Evolutionary conservation across 2,329 filamentous ascomycete species (phyloP).

Genomic region (Hypoxylon rubiginosum): DNA sequence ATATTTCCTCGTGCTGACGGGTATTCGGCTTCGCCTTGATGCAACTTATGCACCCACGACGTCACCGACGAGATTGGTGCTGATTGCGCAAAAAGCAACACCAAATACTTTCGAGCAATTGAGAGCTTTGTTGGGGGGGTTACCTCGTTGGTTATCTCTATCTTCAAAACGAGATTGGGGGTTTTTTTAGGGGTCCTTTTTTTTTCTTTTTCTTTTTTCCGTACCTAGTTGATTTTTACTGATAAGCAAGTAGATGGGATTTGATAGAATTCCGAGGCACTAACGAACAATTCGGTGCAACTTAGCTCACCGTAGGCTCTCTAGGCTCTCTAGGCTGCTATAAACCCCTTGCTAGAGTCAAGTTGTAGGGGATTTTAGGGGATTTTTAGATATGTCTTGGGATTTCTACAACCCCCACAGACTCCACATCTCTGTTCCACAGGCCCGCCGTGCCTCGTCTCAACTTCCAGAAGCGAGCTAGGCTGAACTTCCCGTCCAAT

Average conservation of each 20-base stretch:
- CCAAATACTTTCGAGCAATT: conserved; percentile 43
- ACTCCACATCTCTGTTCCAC: conserved; percentile 33
- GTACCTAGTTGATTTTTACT: conserved; percentile 13
- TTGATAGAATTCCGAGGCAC: conserved; percentile 14
- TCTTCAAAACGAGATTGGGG: conserved; percentile 4
- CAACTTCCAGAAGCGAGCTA: conserved; percentile 41
- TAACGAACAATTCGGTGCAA: conserved; percentile 9
- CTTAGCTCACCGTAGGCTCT: neutral
- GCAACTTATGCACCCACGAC: conserved; percentile 16
- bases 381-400: neutral
- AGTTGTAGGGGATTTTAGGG: conserved; percentile 3
- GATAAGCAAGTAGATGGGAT: conserved; percentile 23
- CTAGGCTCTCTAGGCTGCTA: neutral
- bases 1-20: neutral
- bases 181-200: neutral
- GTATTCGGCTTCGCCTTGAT: neutral
- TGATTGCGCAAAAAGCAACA: conserved; percentile 23
- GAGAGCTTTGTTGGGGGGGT: conserved; percentile 13
- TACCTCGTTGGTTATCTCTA: conserved; percentile 31
- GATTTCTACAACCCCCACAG: conserved; percentile 20
- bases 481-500: conserved; percentile 25
- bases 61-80: conserved; percentile 24
- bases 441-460: conserved; percentile 19
- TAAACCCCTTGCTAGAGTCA: neutral
- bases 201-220: too few relatives aligned